Evolutionary conservation across 1,139 yeast species (phyloP).

Genomic region (Geotrichum bryndzae): DNA sequence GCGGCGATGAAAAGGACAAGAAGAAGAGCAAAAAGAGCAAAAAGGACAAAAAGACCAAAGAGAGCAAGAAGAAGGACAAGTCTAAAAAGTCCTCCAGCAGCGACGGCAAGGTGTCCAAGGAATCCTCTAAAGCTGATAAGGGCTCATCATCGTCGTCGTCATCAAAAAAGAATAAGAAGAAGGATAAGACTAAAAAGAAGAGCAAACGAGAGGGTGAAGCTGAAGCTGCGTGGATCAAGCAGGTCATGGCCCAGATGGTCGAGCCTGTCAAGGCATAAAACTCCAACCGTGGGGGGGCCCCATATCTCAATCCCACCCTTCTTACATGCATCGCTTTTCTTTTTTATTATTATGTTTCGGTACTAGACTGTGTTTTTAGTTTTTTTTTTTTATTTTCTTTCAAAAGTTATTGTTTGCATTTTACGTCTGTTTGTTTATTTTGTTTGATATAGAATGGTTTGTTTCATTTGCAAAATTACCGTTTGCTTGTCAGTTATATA

Average conservation of each 20-base stretch:
- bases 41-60: constrained; percentile 11
- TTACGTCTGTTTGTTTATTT: neutral
- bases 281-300: neutral
- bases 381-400: neutral
- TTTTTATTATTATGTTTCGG: neutral
- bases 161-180: neutral
- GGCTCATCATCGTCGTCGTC: neutral
- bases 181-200: neutral
- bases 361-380: neutral
- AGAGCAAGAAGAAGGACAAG: neutral
- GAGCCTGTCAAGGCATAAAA: neutral
- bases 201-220: neutral
- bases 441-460: neutral
- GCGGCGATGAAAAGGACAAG: constrained; percentile 9
- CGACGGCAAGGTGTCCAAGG: neutral
- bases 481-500: no score
- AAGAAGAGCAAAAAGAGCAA: constrained; percentile 15
- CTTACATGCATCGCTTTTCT: neutral
- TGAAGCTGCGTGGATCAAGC: constrained; percentile 15
- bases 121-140: neutral
- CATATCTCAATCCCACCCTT: no score
- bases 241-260: constrained; percentile 13
- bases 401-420: neutral
- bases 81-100: neutral
- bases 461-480: neutral